Evolutionary conservation across 306 rosid species (phyloP).

Genomic region (Parietaria judaica): DNA sequence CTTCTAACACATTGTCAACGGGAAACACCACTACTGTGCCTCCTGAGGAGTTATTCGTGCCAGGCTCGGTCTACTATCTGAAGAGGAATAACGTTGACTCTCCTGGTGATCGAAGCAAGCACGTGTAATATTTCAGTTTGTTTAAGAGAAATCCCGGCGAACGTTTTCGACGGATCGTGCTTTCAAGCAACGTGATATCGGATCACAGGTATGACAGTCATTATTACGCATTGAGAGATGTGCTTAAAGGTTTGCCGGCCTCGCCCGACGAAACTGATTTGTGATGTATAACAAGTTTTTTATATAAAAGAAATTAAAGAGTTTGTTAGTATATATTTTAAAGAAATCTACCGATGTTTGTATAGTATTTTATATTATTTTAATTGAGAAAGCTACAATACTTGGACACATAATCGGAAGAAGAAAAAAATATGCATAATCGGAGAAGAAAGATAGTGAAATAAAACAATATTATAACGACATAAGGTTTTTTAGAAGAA

Average conservation of each 20-base stretch:
- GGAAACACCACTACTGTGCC: slow-evolving; percentile 4
- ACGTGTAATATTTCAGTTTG: slow-evolving; percentile 47
- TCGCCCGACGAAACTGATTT: slow-evolving; percentile 31
- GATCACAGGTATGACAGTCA: slow-evolving; percentile 86
- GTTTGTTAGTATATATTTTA: too few relatives aligned
- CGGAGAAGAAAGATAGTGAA: too few relatives aligned
- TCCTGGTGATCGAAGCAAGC: neutral
- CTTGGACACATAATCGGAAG: too few relatives aligned
- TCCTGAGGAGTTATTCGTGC: slow-evolving; percentile 71
- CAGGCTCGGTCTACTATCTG: slow-evolving; percentile 70
- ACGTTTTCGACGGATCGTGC: slow-evolving; percentile 72
- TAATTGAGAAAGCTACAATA: too few relatives aligned
- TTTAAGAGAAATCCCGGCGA: slow-evolving; percentile 74
- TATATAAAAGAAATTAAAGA: too few relatives aligned
- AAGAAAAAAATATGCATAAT: too few relatives aligned
- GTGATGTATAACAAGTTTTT: too few relatives aligned
- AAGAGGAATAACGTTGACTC: slow-evolving; percentile 36
- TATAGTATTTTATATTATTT: too few relatives aligned
- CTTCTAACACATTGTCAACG: slow-evolving; percentile 20
- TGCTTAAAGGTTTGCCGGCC: slow-evolving; percentile 69
- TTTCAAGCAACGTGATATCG: slow-evolving; percentile 66
- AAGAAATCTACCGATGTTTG: too few relatives aligned
- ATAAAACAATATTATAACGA: too few relatives aligned
- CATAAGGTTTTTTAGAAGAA: too few relatives aligned
- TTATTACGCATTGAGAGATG: slow-evolving; percentile 80